Base-by-base conservation (phyloP, 371 early-diverging fungal species). In the Rhizopus sp. region DNA sequence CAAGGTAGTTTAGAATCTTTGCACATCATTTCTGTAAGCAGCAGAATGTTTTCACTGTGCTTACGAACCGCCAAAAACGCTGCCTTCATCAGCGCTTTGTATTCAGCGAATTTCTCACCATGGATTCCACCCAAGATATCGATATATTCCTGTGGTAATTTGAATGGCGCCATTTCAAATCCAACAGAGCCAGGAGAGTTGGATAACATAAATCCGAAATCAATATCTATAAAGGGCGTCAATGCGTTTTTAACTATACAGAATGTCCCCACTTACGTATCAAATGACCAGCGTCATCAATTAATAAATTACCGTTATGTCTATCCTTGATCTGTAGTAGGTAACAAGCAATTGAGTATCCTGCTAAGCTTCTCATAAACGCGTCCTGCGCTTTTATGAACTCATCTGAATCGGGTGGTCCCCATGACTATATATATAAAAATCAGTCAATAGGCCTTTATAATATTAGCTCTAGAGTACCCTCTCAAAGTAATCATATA, bases 161-260 rank as follows among this genome's bases (percentile, higher is more conserved):
- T 99, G 78, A 99, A 96, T 1, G 98, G 98, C n/a, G 96, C 96
- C 72, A 90, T 80, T 72, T 99, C 99, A 73, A 98, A 97, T 31
- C 96, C 97, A 13, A 99, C 89, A 32, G 92, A 92, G 3, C 99
- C 99, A 1, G 99, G 99, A 15, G 93, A 92, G 68, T 97, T 98
- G 40, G 93, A 93, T 23, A 99, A 76, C 92, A 99, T 98, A 77
- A 98, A 99, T n/a, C 99, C 99, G 81, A 98, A 99, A 81, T 99
- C 99, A 57, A 97, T 95, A 71, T 97, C 44, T 42, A 15, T 13
- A 13, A n/a, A 13, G 10, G 10, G 10, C 3, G n/a, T 42, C 16
- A 42, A 42, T 42, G n/a, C 15, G n/a, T 42, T 7, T n/a, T n/a
- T n/a, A 15, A 42, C 7, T 15, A 23, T 2, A 23, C 23, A 42